phyloP scores from a whole-genome alignment of 1,284 basidiomycete species.

The Apiotrichum gracile region DNA sequence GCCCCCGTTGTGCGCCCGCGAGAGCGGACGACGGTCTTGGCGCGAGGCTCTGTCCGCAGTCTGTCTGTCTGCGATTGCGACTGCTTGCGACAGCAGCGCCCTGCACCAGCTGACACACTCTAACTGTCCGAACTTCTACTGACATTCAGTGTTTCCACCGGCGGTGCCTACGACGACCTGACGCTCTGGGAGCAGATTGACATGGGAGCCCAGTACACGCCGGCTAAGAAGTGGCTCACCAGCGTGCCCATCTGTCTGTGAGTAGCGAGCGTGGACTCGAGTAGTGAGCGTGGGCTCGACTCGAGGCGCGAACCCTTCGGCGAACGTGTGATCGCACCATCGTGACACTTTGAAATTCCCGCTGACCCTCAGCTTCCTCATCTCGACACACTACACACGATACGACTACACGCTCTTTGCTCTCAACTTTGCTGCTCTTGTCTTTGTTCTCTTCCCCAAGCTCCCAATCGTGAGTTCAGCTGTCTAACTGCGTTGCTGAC shows the following conservation, averaged over 20 bases:
- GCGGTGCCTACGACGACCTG: slow-evolving; percentile 92
- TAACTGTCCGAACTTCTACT: background rate
- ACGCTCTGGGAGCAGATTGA: slow-evolving; percentile 99
- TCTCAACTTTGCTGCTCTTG: slow-evolving; percentile 78
- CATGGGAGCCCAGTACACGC: slow-evolving; percentile 95
- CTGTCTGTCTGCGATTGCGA: too few species aligned
- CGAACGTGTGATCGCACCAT: too few species aligned
- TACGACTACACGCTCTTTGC: slow-evolving; percentile 90
- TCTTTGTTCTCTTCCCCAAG: slow-evolving; percentile 85
- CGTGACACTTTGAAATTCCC: too few species aligned
- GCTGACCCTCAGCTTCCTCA: slow-evolving; percentile 66
- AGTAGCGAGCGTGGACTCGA: slow-evolving; percentile 42
- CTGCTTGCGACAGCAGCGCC: too few species aligned
- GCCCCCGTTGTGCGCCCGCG: background rate
- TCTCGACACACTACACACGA: slow-evolving; percentile 96
- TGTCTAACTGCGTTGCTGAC: background rate
- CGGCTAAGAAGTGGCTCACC: slow-evolving; percentile 95
- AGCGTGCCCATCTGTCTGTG: slow-evolving; percentile 85
- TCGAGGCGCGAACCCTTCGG: too few species aligned
- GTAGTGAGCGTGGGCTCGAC: too few species aligned
- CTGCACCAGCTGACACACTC: background rate
- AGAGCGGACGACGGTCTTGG: too few species aligned
- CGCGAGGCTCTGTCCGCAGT: too few species aligned
- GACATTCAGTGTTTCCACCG: slow-evolving; percentile 50
- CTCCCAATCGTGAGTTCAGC: slow-evolving; percentile 57